Evolutionary conservation across 345 rosid species (phyloP), one percentile per base, ranked within the genome.

Genomic region (Gossypioides kirkii): DNA sequence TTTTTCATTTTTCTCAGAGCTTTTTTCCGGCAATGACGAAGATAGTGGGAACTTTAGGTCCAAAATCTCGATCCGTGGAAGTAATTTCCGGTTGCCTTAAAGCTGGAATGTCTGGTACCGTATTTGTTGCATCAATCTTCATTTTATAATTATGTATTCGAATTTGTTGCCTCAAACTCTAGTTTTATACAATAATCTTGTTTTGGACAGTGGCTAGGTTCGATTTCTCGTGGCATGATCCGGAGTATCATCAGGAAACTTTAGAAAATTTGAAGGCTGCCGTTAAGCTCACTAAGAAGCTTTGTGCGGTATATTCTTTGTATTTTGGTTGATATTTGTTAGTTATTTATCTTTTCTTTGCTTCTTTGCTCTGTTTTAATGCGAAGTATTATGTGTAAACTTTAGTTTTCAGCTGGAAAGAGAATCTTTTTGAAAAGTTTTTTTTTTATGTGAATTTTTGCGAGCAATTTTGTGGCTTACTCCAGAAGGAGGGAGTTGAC

Each of bases 21-120:
- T 94, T 90, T 86, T 94, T 92, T 54, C 94, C 98, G 13, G 98
- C 98, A 58, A 84, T 92, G 97, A 92, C 98, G 55, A 94, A 94
- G 89, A 90, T 94, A 73, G 95, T 94, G 38, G 98, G 98, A 62
- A 94, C 98, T 42, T 89, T 94, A 20, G 98, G 98, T 64, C 87
- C 95, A 0, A 87, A 80, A 74, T 92, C 98, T 72, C 87, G 93
- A 78, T 87, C 97, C 73, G 87, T 87, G 3, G 97, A 92, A 18
- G 76, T 82, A 56, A 85, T 94, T 64, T 87, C 97, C 52, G 87
- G 87, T 3, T 94, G 98, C 76, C 89, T 94, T 61, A 90, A 87
- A 77, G 93, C 97, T 52, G 98, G 98, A 76, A 91, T 94, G 98
- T 94, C 98, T 2, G 98, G 98, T 85, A 73, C 42, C 54, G 42